Percentiles rank a stretch among this genome's conserved stretches.
Evolutionary conservation across 2,329 filamentous ascomycete species (phyloP).

Genomic region (Apiospora arundinis): DNA sequence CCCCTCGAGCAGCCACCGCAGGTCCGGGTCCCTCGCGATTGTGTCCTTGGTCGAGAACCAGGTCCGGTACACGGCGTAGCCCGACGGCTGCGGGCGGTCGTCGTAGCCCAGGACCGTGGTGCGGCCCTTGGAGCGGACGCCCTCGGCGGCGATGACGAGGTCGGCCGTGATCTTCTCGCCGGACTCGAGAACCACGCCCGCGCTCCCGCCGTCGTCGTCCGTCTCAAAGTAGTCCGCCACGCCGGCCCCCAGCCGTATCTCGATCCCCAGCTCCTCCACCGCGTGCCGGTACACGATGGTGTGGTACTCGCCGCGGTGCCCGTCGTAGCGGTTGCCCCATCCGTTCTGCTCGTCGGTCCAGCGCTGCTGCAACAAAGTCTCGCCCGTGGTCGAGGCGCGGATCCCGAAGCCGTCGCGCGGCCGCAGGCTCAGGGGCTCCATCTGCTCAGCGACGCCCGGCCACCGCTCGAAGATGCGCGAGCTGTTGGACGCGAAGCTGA

Average conservation of each 20-base stretch:
- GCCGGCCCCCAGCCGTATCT: constrained; percentile 51
- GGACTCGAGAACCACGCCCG: constrained; percentile 48
- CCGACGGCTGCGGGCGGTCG: constrained; percentile 53
- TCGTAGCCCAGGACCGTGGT: constrained; percentile 39
- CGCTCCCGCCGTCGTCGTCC: constrained; percentile 30
- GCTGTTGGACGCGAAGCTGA: constrained; percentile 62
- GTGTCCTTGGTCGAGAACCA: constrained; percentile 47
- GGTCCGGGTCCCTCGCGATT: constrained; percentile 49
- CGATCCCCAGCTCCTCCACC: constrained; percentile 52
- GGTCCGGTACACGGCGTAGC: constrained; percentile 52
- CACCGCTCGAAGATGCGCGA: constrained; percentile 64
- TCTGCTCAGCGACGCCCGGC: constrained; percentile 53
- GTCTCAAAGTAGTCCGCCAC: constrained; percentile 56
- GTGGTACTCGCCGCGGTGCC: constrained; percentile 60
- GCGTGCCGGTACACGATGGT: constrained; percentile 58
- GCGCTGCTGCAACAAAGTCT: constrained; percentile 56
- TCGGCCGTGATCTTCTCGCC: constrained; percentile 42
- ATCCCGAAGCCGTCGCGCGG: constrained; percentile 50
- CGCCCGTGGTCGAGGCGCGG: constrained; percentile 55
- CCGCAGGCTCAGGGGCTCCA: constrained; percentile 55
- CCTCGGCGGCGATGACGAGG: constrained; percentile 21
- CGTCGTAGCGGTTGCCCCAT: constrained; percentile 56
- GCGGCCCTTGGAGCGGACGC: constrained; percentile 13
- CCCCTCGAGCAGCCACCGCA: constrained; percentile 52
- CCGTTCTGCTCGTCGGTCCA: constrained; percentile 45